Base-by-base conservation (phyloP, 768 basidiomycete species). In the Hortiboletus flavorubellus region DNA sequence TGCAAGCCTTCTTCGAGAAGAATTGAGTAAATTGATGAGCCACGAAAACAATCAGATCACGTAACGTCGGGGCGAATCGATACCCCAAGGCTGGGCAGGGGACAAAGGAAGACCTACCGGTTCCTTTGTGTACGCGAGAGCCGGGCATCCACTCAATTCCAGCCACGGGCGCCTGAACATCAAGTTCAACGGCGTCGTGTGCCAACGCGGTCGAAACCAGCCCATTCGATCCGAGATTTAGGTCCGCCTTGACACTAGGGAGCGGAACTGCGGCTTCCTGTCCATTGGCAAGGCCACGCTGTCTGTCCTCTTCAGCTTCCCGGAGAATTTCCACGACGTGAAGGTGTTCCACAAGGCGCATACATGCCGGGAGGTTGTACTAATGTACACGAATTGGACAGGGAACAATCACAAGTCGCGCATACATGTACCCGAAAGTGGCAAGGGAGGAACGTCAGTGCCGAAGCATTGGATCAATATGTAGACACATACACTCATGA, bases 351-450 rank as follows among this genome's bases (percentile, higher is more conserved):
- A 91, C 67, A 33, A 91, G 76, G 18, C 88, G 82, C 69, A 91
- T 74, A 64, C 87, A 89, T 5, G 86, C 82, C 0, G 89, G 86
- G 16, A 91, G 74, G 63, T 88, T 85, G 62, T 89, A 89, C 86
- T 89, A 50, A 33, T 38, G 15, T 15, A 7, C 21, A 39, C 4
- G 26, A 31, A 45, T 37, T n/a, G 4, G 30, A 46, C 26, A 26
- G 26, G 26, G 5, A 4, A 26, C 29, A 7, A 38, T 21, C 3
- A 38, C 10, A 39, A 16, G 18, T 39, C 23, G 37, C 35, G 55
- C 59, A 66, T 68, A 57, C 45, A 66, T 46, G 53, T 51, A 48
- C 37, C 49, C 23, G 0, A 53, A 52, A 41, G 30, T 9, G 41
- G 33, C 6, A 29, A 21, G 10, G 9, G 18, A 33, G 4, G 10